Evolutionary conservation across 116 monocot species (phyloP), one percentile per base, ranked within the genome.

Genomic region (Cymodocea nodosa): DNA sequence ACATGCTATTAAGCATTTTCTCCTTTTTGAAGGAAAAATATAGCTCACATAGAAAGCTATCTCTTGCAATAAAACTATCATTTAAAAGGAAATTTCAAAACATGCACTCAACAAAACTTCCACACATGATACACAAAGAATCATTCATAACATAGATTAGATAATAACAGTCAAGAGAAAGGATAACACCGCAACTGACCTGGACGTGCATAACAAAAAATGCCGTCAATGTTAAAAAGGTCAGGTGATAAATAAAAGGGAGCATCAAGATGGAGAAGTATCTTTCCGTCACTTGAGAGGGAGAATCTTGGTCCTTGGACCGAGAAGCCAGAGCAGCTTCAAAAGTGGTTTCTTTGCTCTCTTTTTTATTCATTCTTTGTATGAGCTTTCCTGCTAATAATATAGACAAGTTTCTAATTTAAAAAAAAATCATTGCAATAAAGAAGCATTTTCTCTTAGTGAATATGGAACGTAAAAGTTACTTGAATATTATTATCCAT

Each of bases 201-300:
- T 92, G 91, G 6, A 87, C 92, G 60, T 92, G 85, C 87, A 92
- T 92, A 30, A 92, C 72, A 65, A 92, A 87, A 37, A 84, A 78
- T 19, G 85, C 78, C 0, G 75, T 85, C 51, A 71, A 73, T 20
- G 83, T 75, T 82, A 92, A 76, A 75, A 92, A 84, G 6, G 62
- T 73, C 51, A 92, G 72, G 64, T 92, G 92, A 62, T 84, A 76
- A 77, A 92, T 68, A 60, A 92, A 87, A 68, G 87, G 92, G 62
- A 87, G 79, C 66, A 90, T 51, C 48, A 80, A 23, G 50, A 90
- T 64, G 34, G 81, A 77, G 64, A 56, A 60, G 51, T 64, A 81
- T 63, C 74, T 77, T 62, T 70, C 50, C 51, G 57, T 68, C 51
- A 54, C 65, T 66, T 72, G 59, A 48, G 69, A 23, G 17, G 64